Evolutionary conservation across 768 basidiomycete genomes (phyloP).

Genomic region (Boletus patriciae): DNA sequence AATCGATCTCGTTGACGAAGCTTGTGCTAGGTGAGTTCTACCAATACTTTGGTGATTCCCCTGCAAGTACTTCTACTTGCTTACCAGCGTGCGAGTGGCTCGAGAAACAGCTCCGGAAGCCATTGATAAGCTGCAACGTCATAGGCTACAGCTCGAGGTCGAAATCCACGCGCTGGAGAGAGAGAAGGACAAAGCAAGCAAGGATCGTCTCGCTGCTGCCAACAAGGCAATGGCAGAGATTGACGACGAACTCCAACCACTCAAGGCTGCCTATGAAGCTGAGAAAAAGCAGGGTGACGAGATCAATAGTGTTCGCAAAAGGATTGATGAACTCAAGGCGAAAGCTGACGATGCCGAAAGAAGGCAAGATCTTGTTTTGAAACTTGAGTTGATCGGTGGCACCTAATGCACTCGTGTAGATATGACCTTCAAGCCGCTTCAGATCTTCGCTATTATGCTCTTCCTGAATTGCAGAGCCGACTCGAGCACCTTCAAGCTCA

Average conservation of each 20-base stretch:
- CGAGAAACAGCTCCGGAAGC: conserved; percentile 93
- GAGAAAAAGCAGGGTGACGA: conserved; percentile 84
- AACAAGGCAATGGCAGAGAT: conserved; percentile 79
- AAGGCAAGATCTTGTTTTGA: conserved; percentile 47
- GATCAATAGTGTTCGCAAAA: conserved; percentile 69
- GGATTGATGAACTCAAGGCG: conserved; percentile 86
- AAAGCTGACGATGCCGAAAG: conserved; percentile 94
- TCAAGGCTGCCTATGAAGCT: conserved; percentile 83
- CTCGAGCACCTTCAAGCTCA: conserved; percentile 70
- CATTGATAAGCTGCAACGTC: conserved; percentile 87
- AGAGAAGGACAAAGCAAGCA: conserved; percentile 87
- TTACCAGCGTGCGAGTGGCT: conserved; percentile 77
- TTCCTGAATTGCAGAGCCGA: conserved; percentile 80
- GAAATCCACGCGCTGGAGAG: conserved; percentile 94
- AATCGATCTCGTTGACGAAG: conserved; percentile 91
- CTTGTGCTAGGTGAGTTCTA: conserved; percentile 70
- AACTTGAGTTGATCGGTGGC: not conserved
- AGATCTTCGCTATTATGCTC: conserved; percentile 87
- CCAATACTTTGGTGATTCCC: not conserved
- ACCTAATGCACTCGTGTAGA: conserved; percentile 32
- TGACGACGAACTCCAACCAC: conserved; percentile 79
- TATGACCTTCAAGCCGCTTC: conserved; percentile 76
- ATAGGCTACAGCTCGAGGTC: conserved; percentile 87
- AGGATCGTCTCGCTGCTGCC: conserved; percentile 73
- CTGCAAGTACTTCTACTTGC: not conserved